Evolutionary conservation across 1,284 basidiomycete genomes (phyloP), one percentile per base, ranked within the genome.

Genomic region (Boletellus sp.): DNA sequence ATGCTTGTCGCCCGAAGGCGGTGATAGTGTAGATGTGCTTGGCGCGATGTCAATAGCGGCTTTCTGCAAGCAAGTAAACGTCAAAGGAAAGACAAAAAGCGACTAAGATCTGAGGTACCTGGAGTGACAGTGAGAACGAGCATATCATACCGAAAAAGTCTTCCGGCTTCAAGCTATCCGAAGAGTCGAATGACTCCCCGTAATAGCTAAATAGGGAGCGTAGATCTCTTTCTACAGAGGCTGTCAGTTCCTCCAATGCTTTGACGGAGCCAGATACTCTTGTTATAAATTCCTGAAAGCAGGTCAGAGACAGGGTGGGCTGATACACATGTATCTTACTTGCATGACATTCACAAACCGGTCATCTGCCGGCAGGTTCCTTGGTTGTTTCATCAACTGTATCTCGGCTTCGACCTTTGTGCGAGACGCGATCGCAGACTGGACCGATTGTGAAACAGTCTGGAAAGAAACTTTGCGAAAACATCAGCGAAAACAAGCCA

Each of bases 71-170:
- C 15, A 21, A 33, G 30, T 5, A 44, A 7, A 42, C 26, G 10
- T 28, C 26, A 28, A 11, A 28, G 26, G 10, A 28, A 28, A 28
- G 26, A 28, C 26, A 28, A 28, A 28, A 28, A 28, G 26, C 3
- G 26, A 11, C 16, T 18, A 32, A 10, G 6, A 21, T 28, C 5
- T 1, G 19, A 50, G 70, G 51, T 55, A 82, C 86, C 78, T 86
- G 85, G 19, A 92, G 71, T 4, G 82, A 81, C 0, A 81, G 80
- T 0, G 88, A 88, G 67, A 93, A 94, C 0, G 83, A 80, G 18
- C 81, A 72, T 26, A 93, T 78, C 47, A 86, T 72, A 1, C 78
- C 80, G 60, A 94, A 93, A 62, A 94, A 83, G 54, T 89, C 86
- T 61, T 94, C 92, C 0, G 86, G 80, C 59, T 86, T 91, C 1